Percentiles rank a stretch among this genome's conserved stretches.
phyloP scores from a whole-genome alignment of 371 early-diverging fungal species.

The Mucor indicus region DNA sequence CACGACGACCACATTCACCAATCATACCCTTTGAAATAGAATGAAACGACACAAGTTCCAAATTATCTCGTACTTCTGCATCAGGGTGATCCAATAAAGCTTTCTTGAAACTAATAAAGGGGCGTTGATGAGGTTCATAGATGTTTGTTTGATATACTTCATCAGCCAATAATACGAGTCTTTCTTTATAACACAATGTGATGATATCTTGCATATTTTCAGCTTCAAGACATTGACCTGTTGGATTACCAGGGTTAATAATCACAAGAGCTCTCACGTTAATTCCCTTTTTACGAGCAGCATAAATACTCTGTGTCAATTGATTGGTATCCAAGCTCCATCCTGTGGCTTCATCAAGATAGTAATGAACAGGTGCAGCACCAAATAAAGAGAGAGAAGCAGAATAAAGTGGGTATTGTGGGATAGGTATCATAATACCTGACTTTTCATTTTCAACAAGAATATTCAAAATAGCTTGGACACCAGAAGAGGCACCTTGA shows the following conservation, averaged over 20 bases:
- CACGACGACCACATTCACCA: slow-evolving; percentile 98
- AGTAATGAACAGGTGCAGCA: slow-evolving; percentile 84
- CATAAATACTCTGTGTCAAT: slow-evolving; percentile 51
- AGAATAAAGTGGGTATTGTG: slow-evolving; percentile 95
- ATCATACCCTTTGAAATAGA: slow-evolving; percentile 97
- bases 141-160: slow-evolving; percentile 97
- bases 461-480: slow-evolving; percentile 84
- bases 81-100: slow-evolving; percentile 58
- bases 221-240: slow-evolving; percentile 79
- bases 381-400: slow-evolving; percentile 78
- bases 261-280: slow-evolving; percentile 91
- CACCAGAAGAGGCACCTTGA: slow-evolving; percentile 81
- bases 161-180: slow-evolving; percentile 84
- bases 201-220: slow-evolving; percentile 82
- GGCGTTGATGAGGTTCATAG: slow-evolving; percentile 71
- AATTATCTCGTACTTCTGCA: slow-evolving; percentile 13
- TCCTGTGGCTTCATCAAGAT: slow-evolving; percentile 76
- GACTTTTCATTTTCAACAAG: slow-evolving; percentile 69
- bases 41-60: slow-evolving; percentile 93
- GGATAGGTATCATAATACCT: slow-evolving; percentile 96
- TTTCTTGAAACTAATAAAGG: slow-evolving; percentile 94
- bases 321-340: slow-evolving; percentile 76
- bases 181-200: slow-evolving; percentile 73
- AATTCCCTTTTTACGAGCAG: slow-evolving; percentile 61
- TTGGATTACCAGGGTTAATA: slow-evolving; percentile 97